Conservation (phyloP, 345 rosid species). For the Aquilaria yunnanensis region DNA sequence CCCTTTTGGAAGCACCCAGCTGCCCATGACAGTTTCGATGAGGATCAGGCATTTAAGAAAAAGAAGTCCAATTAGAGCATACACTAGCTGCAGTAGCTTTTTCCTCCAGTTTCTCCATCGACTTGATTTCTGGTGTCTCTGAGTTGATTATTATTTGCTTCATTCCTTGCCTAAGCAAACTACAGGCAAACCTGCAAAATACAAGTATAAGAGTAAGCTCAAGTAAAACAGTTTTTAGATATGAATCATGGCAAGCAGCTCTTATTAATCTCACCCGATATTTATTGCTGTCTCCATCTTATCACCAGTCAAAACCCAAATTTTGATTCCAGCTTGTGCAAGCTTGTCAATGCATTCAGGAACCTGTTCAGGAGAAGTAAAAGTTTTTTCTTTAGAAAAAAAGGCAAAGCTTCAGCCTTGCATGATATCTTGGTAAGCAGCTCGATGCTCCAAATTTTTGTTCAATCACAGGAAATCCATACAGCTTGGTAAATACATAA, state of each 20-base stretch:
- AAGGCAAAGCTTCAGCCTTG: constrained; percentile 1
- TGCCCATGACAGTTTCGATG: too few relatives aligned
- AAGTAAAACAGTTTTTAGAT: neutral
- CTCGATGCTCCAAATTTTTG: neutral
- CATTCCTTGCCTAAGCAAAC: constrained; percentile 96
- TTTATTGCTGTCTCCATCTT: constrained; percentile 98
- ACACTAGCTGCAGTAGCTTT: constrained; percentile 55
- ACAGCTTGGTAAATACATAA: neutral
- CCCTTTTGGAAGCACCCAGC: too few relatives aligned
- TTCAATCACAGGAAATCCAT: neutral
- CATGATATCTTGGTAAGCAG: constrained; percentile 1
- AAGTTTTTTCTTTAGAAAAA: too few relatives aligned
- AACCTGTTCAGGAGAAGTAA: constrained; percentile 43
- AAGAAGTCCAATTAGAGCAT: constrained; percentile 5
- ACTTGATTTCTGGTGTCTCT: constrained; percentile 57
- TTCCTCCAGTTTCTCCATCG: constrained; percentile 69
- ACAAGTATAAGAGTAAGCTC: constrained; percentile 9
- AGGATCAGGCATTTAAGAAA: too few relatives aligned
- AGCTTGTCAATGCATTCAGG: constrained; percentile 97
- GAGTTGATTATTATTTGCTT: constrained; percentile 76
- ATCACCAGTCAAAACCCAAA: constrained; percentile 98
- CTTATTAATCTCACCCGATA: constrained; percentile 52
- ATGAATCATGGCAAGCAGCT: neutral
- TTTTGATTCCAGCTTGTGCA: constrained; percentile 92
- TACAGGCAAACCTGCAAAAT: constrained; percentile 79